These are phyloP conservation scores for Apostasia ramifera DNA, from an alignment of 106 monocot genomes.

Conservation along the genomic window DNA sequence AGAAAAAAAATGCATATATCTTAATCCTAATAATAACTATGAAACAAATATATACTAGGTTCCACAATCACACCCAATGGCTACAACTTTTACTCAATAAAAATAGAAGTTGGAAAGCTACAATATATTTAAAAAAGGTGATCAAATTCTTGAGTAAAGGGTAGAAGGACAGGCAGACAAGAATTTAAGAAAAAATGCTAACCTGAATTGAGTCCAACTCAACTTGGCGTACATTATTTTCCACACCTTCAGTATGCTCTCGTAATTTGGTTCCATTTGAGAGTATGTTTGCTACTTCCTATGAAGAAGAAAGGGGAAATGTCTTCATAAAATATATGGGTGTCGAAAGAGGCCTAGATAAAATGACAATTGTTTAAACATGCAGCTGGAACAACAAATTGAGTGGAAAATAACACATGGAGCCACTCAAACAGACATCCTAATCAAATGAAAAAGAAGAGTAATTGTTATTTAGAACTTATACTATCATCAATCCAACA, in stretches of 20 bases:
- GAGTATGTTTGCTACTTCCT: slow-evolving; percentile 92
- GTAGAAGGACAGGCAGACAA: too few species aligned
- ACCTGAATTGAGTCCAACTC: slow-evolving; percentile 99
- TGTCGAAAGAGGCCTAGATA: background rate
- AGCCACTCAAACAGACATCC: background rate
- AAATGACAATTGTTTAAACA: background rate
- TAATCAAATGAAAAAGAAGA: background rate
- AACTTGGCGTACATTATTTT: slow-evolving; percentile 91
- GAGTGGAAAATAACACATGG: background rate
- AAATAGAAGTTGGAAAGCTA: too few species aligned
- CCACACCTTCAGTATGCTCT: slow-evolving; percentile 86
- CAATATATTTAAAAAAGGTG: too few species aligned
- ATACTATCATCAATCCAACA: background rate
- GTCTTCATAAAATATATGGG: background rate
- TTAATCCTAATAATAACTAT: too few species aligned
- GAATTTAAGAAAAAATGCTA: background rate
- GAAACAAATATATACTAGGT: too few species aligned
- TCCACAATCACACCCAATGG: too few species aligned
- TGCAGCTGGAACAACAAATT: background rate
- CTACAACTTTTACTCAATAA: too few species aligned
- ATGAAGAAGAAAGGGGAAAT: slow-evolving; percentile 2
- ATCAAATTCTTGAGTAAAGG: too few species aligned
- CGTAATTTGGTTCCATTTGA: slow-evolving; percentile 80
- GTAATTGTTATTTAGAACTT: background rate
- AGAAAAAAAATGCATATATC: too few species aligned